Conservation (phyloP, 2,329 filamentous ascomycete species). For the Venturia effusa region DNA sequence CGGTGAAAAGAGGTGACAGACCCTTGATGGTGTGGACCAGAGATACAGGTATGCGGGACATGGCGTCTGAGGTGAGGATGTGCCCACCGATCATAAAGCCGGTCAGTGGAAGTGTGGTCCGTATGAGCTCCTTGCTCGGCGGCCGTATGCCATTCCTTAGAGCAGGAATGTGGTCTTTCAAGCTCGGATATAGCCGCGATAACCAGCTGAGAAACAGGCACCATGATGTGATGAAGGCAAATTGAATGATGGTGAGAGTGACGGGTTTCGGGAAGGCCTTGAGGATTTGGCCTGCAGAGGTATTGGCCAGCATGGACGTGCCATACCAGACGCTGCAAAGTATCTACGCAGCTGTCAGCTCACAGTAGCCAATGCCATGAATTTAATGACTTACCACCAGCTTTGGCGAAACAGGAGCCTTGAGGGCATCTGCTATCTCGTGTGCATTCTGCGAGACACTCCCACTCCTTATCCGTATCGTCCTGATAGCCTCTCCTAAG, state of each 20-base stretch:
- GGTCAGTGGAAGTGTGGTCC: conserved; percentile 81
- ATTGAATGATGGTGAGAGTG: conserved; percentile 86
- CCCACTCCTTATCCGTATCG: conserved; percentile 66
- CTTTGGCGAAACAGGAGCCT: conserved; percentile 77
- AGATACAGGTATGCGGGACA: conserved; percentile 88
- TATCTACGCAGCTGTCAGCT: conserved; percentile 41
- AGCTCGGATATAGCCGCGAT: conserved; percentile 57
- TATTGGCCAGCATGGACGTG: conserved; percentile 92
- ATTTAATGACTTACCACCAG: conserved; percentile 56
- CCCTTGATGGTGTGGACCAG: conserved; percentile 98
- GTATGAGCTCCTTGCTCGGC: conserved; percentile 71
- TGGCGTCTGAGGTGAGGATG: conserved; percentile 86
- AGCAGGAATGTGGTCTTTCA: conserved; percentile 64
- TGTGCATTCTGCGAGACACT: conserved; percentile 90
- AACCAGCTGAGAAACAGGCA: conserved; percentile 73
- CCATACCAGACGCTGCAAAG: conserved; percentile 90
- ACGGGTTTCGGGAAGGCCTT: conserved; percentile 85
- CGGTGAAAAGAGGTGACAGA: conserved; percentile 88
- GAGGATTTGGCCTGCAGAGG: conserved; percentile 93
- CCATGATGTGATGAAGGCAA: conserved; percentile 81
- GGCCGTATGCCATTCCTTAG: conserved; percentile 73
- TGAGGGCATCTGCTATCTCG: conserved; percentile 82
- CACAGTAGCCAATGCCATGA: conserved; percentile 14
- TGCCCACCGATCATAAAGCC: conserved; percentile 90
- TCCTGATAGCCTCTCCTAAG: conserved; percentile 76